phyloP scores from a whole-genome alignment of 2,329 filamentous ascomycete species.

The Fusarium camptoceras region DNA sequence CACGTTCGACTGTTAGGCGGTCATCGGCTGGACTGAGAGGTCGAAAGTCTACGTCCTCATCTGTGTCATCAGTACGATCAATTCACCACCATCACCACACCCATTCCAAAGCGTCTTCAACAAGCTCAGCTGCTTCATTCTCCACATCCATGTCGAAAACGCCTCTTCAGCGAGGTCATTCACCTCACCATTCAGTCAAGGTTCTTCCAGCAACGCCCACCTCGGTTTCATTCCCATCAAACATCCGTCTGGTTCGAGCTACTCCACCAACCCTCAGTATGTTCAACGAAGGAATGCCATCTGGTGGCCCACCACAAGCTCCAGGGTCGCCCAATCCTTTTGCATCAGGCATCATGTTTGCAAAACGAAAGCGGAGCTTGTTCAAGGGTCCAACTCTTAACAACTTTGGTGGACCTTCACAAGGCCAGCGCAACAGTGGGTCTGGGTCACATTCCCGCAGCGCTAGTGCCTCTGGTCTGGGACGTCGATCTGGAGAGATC shows the following conservation, averaged over 20 bases:
- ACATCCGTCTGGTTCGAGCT: conserved; percentile 82
- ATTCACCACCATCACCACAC: conserved; percentile 88
- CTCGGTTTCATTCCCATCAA: conserved; percentile 79
- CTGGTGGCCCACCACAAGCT: conserved; percentile 53
- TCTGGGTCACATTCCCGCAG: conserved; percentile 63
- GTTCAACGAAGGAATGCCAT: conserved; percentile 70
- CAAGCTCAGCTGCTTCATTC: conserved; percentile 82
- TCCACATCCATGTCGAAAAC: conserved; percentile 78
- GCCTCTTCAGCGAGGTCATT: conserved; percentile 72
- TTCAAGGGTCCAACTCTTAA: conserved; percentile 84
- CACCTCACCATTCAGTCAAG: conserved; percentile 91
- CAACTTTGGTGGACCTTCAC: conserved; percentile 60
- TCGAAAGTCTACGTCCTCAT: conserved; percentile 95
- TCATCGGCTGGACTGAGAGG: conserved; percentile 86
- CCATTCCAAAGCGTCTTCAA: conserved; percentile 94
- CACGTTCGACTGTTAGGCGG: conserved; percentile 85
- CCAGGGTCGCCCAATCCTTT: conserved; percentile 70
- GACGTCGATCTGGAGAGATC: conserved; percentile 78
- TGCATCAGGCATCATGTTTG: conserved; percentile 76
- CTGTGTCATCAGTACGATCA: conserved; percentile 90
- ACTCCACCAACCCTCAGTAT: conserved; percentile 62
- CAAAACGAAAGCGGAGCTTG: conserved; percentile 81
- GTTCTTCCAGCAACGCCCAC: conserved; percentile 93
- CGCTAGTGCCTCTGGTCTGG: conserved; percentile 72
- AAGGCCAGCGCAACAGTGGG: conserved; percentile 51